Evolutionary conservation across 805 yeast genomes (phyloP), one percentile per base, ranked within the genome.

Genomic region (Starmera quercuum): DNA sequence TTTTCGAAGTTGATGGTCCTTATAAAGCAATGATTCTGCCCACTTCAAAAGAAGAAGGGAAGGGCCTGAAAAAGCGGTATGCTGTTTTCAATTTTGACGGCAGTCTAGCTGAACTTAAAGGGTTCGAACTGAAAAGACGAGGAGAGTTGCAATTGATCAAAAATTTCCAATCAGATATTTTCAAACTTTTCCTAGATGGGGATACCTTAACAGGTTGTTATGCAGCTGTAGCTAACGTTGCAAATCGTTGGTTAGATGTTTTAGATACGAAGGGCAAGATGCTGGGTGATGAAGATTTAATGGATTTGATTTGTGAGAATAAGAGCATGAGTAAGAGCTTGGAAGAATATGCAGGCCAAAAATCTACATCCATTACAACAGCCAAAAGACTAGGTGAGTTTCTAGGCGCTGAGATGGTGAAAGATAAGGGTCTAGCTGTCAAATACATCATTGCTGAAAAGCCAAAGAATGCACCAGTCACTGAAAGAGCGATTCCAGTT

Each of bases 1-100:
- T 90, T 61, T 92, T 92, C 46, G 99, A 92, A 55, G 96, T 94
- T 14, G 99, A 92, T 63, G 99, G 99, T 9, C 99, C 99, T 1
- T 92, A 92, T 54, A 83, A 78, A 49, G 98, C 98, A 0, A 92
- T 92, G 98, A 75, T 92, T 37, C 68, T 92, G 33, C 99, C 99
- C 5, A 87, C 97, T 0, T 90, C 97, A 0, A 85, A 86, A 43
- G 98, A 92, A 54, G 97, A 94, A 66, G 97, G 95, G 30, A 88
- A 88, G 58, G 96, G 96, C 44, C 68, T 92, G 51, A 92, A 92
- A 56, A 92, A 92, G 50, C 73, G 99, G 49, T 92, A 92, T 51
- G 99, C 98, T 2, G 99, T 92, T 5, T 92, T 92, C 62, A 92
- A 92, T 53, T 76, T 82, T 36, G 97, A 94, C 56, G 97, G 97